Percentiles rank a stretch among this genome's conserved stretches.
These are phyloP conservation scores for Perilla frutescens DNA, from an alignment of 257 asterid genomes.

Conservation along the genomic window DNA sequence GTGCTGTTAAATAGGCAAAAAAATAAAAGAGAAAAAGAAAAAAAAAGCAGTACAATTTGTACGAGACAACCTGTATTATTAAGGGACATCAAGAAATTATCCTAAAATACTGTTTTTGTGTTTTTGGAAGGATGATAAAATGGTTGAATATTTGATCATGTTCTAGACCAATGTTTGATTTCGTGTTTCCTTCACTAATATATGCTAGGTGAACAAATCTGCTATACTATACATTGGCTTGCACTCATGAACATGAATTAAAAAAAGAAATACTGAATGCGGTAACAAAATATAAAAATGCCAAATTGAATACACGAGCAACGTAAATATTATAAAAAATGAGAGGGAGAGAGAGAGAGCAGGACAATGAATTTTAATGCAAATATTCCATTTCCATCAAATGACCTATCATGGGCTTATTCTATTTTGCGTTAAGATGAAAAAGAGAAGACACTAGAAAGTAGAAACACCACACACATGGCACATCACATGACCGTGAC, in stretches of 20 bases:
- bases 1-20: neutral
- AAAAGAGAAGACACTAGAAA: constrained; percentile 39
- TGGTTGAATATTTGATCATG: too few relatives aligned
- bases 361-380: constrained; percentile 48
- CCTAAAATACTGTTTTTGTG: too few relatives aligned
- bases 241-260: too few relatives aligned
- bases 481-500: constrained; percentile 45
- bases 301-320: neutral
- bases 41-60: neutral
- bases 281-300: neutral
- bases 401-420: constrained; percentile 43
- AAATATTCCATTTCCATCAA: constrained; percentile 46
- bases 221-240: too few relatives aligned
- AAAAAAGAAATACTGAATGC: too few relatives aligned
- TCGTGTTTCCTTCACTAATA: too few relatives aligned
- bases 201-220: too few relatives aligned
- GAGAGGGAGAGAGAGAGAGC: neutral
- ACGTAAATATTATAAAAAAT: neutral
- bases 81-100: too few relatives aligned
- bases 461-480: constrained; percentile 1
- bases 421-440: constrained; percentile 39
- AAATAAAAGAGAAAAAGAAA: neutral
- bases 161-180: too few relatives aligned
- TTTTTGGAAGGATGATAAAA: too few relatives aligned
- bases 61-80: too few relatives aligned